Evolutionary conservation across 176 grass and related monocot genomes (phyloP).

Genomic region (Puya raimondii): DNA sequence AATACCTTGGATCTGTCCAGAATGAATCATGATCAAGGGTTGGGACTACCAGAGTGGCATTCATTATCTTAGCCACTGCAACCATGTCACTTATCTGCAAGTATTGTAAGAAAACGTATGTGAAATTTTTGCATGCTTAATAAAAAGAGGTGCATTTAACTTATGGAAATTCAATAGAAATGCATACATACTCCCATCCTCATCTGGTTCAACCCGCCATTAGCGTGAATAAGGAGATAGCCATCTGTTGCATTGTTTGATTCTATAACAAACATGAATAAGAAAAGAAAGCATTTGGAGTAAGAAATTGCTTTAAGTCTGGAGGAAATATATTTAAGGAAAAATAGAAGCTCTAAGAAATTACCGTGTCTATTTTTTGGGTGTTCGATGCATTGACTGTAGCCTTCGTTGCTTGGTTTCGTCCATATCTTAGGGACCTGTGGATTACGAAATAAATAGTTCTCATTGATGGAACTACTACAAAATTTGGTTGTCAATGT

Average conservation of each 20-base stretch:
- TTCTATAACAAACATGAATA: constrained; percentile 22
- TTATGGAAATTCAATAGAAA: not conserved
- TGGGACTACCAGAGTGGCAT: constrained; percentile 63
- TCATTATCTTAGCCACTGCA: constrained; percentile 74
- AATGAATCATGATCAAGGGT: constrained; percentile 73
- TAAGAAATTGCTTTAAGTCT: not conserved
- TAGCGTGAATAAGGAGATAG: constrained; percentile 57
- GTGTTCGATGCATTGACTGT: constrained; percentile 45
- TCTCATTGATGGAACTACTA: not conserved
- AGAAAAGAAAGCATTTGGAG: not conserved
- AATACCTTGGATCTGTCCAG: constrained; percentile 66
- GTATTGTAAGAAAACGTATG: constrained; percentile 15
- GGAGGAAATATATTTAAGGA: not conserved
- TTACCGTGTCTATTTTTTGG: constrained; percentile 40
- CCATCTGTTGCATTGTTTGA: constrained; percentile 29
- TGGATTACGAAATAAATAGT: constrained; percentile 3
- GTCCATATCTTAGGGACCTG: constrained; percentile 51
- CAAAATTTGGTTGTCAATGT: not conserved
- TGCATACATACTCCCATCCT: constrained; percentile 56
- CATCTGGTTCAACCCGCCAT: constrained; percentile 85
- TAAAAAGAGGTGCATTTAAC: not conserved
- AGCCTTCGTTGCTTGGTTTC: constrained; percentile 29
- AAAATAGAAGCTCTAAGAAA: not conserved
- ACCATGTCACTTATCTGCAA: constrained; percentile 86
- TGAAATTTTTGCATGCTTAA: constrained; percentile 3